Percentiles rank a stretch among this genome's conserved stretches.
Conservation (phyloP, 306 rosid species). For the Quercus variabilis region DNA sequence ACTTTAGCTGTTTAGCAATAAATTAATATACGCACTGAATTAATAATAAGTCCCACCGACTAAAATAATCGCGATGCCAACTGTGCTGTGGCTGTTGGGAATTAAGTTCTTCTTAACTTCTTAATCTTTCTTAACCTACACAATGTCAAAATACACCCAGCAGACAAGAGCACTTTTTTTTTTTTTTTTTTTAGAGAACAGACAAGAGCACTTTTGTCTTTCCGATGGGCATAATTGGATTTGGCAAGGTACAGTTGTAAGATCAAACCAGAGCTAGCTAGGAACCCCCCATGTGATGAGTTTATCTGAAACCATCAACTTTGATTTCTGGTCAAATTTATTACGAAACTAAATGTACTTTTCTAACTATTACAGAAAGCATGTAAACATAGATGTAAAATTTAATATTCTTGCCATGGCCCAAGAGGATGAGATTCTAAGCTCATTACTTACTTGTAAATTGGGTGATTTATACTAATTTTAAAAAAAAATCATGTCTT, state of each 20-base stretch:
- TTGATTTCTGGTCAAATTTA: too few relatives aligned
- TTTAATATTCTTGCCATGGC: too few relatives aligned
- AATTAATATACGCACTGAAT: neutral
- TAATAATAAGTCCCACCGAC: neutral
- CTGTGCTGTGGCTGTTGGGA: constrained; percentile 48
- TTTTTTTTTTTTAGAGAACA: neutral
- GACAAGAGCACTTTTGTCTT: neutral
- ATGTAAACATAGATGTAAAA: too few relatives aligned
- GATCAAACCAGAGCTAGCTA: too few relatives aligned
- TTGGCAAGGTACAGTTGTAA: neutral
- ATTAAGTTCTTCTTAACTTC: neutral
- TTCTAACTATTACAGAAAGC: too few relatives aligned
- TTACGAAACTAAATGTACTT: too few relatives aligned
- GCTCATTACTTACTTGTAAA: too few relatives aligned
- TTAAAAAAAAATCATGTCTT: too few relatives aligned
- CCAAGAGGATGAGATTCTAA: too few relatives aligned
- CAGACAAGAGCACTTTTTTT: neutral
- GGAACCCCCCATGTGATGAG: neutral
- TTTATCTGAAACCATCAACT: neutral
- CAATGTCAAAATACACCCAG: neutral
- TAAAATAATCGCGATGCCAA: constrained; percentile 38
- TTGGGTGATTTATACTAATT: too few relatives aligned
- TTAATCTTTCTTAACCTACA: neutral
- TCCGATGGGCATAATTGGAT: neutral
- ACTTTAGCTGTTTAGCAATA: neutral